Evolutionary conservation across 768 basidiomycete genomes (phyloP).

Genomic region (Clathrus columnatus): DNA sequence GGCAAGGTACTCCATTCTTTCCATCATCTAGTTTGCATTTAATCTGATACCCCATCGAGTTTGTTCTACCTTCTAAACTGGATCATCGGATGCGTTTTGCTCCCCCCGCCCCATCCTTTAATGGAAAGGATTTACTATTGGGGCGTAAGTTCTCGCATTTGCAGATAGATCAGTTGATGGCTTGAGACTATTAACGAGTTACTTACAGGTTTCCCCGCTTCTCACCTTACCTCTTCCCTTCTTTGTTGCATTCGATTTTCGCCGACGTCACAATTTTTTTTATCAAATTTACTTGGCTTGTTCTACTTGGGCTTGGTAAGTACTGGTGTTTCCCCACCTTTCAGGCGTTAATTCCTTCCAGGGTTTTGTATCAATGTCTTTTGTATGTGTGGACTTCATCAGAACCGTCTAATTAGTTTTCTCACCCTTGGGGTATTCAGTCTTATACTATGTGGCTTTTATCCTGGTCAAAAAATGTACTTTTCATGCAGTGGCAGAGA

Average conservation of each 20-base stretch:
- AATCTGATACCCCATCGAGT: slow-evolving; percentile 40
- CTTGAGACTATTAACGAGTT: neutral
- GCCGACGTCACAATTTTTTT: slow-evolving; percentile 44
- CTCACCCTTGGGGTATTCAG: neutral
- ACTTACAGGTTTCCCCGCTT: slow-evolving; percentile 41
- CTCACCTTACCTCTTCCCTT: slow-evolving; percentile 54
- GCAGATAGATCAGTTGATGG: neutral
- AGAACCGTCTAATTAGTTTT: slow-evolving; percentile 15
- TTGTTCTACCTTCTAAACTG: slow-evolving; percentile 62
- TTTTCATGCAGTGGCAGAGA: slow-evolving; percentile 40
- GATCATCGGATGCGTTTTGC: slow-evolving; percentile 50
- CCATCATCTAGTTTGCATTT: slow-evolving; percentile 20
- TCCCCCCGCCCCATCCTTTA: slow-evolving; percentile 33
- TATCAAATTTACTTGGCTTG: slow-evolving; percentile 56
- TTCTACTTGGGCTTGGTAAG: slow-evolving; percentile 59
- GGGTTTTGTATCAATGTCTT: slow-evolving; percentile 54
- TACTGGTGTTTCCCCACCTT: slow-evolving; percentile 3
- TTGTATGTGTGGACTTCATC: slow-evolving; percentile 22
- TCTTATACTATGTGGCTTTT: slow-evolving; percentile 32
- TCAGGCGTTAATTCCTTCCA: slow-evolving; percentile 18
- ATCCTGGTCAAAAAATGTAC: slow-evolving; percentile 20
- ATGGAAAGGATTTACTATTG: slow-evolving; percentile 58
- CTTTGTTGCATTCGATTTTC: slow-evolving; percentile 67
- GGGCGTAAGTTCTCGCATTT: slow-evolving; percentile 31
- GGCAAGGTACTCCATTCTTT: neutral